Evolutionary conservation across 208 protist species (phyloP), one percentile per base, ranked within the genome.

Genomic region (Wallacemonas sp.): DNA sequence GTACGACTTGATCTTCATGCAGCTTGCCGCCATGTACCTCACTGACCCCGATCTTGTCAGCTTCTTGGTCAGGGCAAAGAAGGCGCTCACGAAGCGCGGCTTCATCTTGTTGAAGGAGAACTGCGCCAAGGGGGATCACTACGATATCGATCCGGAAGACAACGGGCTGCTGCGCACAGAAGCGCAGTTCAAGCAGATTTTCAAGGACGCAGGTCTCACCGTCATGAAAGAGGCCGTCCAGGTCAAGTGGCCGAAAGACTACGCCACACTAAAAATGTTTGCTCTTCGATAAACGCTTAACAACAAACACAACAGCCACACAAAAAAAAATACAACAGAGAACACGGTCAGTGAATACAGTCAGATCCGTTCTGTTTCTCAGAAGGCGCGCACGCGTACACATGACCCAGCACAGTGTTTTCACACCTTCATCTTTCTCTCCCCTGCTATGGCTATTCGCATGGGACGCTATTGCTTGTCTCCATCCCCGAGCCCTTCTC

Each of bases 51-150:
- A 89, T 54, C 77, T 88, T 43, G 55, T 78, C 14, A 65, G 29
- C 8, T 89, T 89, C 61, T 34, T 92, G 6, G 65, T 33, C 30
- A 65, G 62, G 30, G 72, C 66, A 55, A 79, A 68, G 57, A 46
- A 30, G 29, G 61, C 72, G 3, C 54, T 87, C 44, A 77, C 71
- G 24, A 38, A 58, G 17, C 65, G 69, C 21, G 85, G 81, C 12
- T 72, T 80, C 48, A 81, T 92, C 33, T 83, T 92, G 46, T 70
- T 92, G 41, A 92, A 92, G 70, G 85, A 92, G 57, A 92, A 87
- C 44, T 68, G 61, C 43, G 73, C 72, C 3, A 72, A 55, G 32
- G 57, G 58, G 24, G 67, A 68, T 9, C n/a, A 63, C 21, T 85
- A 72, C 64, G 60, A 76, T 23, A 71, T 85, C 14, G 85, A 92